Evolutionary conservation across 352 stramenopile species (phyloP).

Genomic region (Pythium aquatile): DNA sequence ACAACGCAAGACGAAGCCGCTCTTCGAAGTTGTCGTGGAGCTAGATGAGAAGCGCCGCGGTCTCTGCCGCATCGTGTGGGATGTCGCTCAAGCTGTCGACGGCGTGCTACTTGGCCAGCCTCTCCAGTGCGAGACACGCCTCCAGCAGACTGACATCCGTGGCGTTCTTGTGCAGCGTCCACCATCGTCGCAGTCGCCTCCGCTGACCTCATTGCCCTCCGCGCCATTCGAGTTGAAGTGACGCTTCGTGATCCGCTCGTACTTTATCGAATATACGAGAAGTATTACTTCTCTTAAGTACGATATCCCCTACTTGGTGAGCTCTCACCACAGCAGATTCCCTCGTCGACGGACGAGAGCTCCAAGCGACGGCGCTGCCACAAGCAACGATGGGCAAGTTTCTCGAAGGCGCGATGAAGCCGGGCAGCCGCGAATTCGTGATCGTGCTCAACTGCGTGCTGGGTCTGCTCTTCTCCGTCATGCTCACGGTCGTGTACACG

Average conservation of each 20-base stretch:
- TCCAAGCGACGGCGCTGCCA: background rate
- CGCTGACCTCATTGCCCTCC: background rate
- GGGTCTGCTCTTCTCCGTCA: slow-evolving; percentile 65
- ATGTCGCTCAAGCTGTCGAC: slow-evolving; percentile 65
- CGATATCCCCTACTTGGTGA: background rate
- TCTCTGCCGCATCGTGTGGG: slow-evolving; percentile 59
- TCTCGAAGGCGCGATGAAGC: slow-evolving; percentile 47
- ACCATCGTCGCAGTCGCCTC: background rate
- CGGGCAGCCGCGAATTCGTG: slow-evolving; percentile 78
- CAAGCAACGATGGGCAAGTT: slow-evolving; percentile 34
- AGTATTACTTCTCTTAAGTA: slow-evolving; percentile 2
- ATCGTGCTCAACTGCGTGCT: slow-evolving; percentile 70
- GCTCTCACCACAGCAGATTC: background rate
- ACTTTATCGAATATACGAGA: background rate
- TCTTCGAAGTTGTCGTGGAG: slow-evolving; percentile 84
- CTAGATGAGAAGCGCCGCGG: slow-evolving; percentile 46
- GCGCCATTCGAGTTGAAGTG: background rate
- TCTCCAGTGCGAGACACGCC: slow-evolving; percentile 39
- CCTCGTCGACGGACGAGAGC: background rate
- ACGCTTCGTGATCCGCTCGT: background rate
- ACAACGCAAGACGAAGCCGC: slow-evolving; percentile 45
- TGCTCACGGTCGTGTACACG: slow-evolving; percentile 73
- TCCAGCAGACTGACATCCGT: slow-evolving; percentile 27
- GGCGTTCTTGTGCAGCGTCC: slow-evolving; percentile 31
- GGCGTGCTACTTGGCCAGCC: slow-evolving; percentile 37